phyloP scores from a whole-genome alignment of 2,329 filamentous ascomycete genomes.

The Talaromyces sp. region DNA sequence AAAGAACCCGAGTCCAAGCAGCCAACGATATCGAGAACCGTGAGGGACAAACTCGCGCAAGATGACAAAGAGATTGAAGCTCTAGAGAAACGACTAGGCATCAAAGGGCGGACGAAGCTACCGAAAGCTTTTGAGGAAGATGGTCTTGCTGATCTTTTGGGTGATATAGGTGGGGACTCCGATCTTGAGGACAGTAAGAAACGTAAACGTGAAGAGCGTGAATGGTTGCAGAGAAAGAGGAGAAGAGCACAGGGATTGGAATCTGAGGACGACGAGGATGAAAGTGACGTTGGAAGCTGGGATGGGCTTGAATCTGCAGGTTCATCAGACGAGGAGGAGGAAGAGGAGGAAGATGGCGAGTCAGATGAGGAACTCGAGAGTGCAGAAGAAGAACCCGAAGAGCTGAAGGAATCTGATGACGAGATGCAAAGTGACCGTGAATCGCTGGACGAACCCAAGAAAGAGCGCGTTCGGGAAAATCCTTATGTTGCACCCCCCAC shows the following conservation, averaged over 20 bases:
- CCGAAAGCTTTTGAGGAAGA: conserved; percentile 73
- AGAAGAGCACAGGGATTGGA: conserved; percentile 44
- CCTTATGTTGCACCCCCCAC: conserved; percentile 73
- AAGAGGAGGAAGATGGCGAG: conserved; percentile 26
- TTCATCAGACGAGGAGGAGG: conserved; percentile 24
- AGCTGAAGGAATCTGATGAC: conserved; percentile 27
- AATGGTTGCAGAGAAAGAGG: conserved; percentile 56
- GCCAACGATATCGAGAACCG: conserved; percentile 31
- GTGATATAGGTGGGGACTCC: conserved; percentile 55
- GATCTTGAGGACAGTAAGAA: conserved; percentile 45
- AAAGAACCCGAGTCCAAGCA: conserved; percentile 19
- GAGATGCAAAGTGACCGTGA: conserved; percentile 32
- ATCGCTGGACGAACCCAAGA: conserved; percentile 22
- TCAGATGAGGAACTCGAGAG: conserved; percentile 27
- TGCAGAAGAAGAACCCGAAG: conserved; percentile 35
- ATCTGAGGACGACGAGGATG: conserved; percentile 23
- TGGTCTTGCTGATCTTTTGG: conserved; percentile 72
- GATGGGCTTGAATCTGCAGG: conserved; percentile 18
- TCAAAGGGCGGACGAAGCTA: conserved; percentile 69
- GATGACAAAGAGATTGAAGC: conserved; percentile 87
- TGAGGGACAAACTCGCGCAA: conserved; percentile 63
- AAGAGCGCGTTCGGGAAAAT: conserved; percentile 62
- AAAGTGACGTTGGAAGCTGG: conserved; percentile 22
- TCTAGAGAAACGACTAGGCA: conserved; percentile 79
- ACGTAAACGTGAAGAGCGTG: conserved; percentile 59